phyloP scores from a whole-genome alignment of 148 eudicot genomes.

The Agrostemma githago region DNA sequence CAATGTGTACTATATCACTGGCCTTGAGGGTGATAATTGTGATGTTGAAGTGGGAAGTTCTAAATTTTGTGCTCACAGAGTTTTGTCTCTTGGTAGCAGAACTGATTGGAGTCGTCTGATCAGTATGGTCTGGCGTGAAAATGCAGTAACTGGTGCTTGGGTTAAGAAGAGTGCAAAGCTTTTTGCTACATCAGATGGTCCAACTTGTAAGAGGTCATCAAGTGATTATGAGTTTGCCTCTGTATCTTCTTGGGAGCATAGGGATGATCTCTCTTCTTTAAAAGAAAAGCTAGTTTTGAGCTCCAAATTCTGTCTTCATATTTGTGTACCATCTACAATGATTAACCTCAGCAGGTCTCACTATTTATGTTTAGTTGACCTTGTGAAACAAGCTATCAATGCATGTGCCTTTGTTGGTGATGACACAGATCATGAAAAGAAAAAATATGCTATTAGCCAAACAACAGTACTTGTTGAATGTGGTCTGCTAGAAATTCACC shows the following conservation, averaged over 20 bases:
- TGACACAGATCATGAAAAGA: slow-evolving; percentile 30
- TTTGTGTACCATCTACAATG: slow-evolving; percentile 43
- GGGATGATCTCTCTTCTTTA: slow-evolving; percentile 38
- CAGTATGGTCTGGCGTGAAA: slow-evolving; percentile 66
- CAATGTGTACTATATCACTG: slow-evolving; percentile 41
- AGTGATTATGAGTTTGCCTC: slow-evolving; percentile 69
- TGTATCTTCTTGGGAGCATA: slow-evolving; percentile 50
- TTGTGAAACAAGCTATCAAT: slow-evolving; percentile 45
- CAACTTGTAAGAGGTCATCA: slow-evolving; percentile 34
- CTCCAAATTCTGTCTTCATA: slow-evolving; percentile 60
- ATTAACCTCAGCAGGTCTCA: slow-evolving; percentile 45
- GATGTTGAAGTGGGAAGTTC: slow-evolving; percentile 22
- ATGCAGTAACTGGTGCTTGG: slow-evolving; percentile 63
- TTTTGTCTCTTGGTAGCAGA: slow-evolving; percentile 46
- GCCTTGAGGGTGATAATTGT: slow-evolving; percentile 23
- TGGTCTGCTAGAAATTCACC: slow-evolving; percentile 45
- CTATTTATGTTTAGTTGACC: slow-evolving; percentile 40
- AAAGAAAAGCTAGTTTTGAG: slow-evolving; percentile 58
- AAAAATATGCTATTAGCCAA: slow-evolving; percentile 38
- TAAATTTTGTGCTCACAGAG: slow-evolving; percentile 36
- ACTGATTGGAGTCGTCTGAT: slow-evolving; percentile 42
- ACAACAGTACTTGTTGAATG: slow-evolving; percentile 72
- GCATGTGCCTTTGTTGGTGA: slow-evolving; percentile 32
- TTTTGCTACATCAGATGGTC: slow-evolving; percentile 62
- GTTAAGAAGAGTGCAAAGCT: slow-evolving; percentile 57